These are phyloP conservation scores for Zychaea mexicana DNA, from an alignment of 371 early-diverging fungal species.

Conservation along the genomic window DNA sequence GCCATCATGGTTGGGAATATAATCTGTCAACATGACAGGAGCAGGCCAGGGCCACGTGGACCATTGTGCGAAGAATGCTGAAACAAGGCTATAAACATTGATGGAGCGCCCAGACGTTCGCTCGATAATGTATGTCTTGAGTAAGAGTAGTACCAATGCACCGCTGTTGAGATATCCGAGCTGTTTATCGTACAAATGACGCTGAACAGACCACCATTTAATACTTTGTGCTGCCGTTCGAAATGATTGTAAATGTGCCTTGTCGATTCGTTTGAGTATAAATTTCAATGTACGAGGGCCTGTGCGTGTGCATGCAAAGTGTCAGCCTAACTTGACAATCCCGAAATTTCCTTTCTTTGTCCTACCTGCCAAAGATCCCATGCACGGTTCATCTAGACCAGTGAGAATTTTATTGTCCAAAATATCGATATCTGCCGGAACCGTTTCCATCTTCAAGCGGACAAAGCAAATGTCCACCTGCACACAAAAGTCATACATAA, in stretches of 20 bases:
- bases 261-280: conserved; percentile 19
- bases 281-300: conserved; percentile 33
- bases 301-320: background rate
- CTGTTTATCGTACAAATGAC: conserved; percentile 38
- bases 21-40: conserved; percentile 31
- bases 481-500: too few species aligned
- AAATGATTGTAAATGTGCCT: conserved; percentile 17
- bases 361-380: conserved; percentile 40
- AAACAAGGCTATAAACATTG: conserved; percentile 12
- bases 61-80: conserved; percentile 36
- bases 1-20: conserved; percentile 30
- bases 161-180: conserved; percentile 43
- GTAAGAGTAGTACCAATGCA: conserved; percentile 33
- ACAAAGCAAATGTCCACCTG: conserved; percentile 47
- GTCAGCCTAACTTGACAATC: too few species aligned
- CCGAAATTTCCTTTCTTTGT: background rate
- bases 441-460: conserved; percentile 14
- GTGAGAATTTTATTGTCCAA: conserved; percentile 30
- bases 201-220: conserved; percentile 39
- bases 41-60: conserved; percentile 39
- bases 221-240: conserved; percentile 26
- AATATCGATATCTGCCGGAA: conserved; percentile 22
- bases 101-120: background rate
- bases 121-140: conserved; percentile 30
- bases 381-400: conserved; percentile 26